These are phyloP conservation scores for Termitomyces sp. DNA, from an alignment of 768 basidiomycete species.

Conservation along the genomic window DNA sequence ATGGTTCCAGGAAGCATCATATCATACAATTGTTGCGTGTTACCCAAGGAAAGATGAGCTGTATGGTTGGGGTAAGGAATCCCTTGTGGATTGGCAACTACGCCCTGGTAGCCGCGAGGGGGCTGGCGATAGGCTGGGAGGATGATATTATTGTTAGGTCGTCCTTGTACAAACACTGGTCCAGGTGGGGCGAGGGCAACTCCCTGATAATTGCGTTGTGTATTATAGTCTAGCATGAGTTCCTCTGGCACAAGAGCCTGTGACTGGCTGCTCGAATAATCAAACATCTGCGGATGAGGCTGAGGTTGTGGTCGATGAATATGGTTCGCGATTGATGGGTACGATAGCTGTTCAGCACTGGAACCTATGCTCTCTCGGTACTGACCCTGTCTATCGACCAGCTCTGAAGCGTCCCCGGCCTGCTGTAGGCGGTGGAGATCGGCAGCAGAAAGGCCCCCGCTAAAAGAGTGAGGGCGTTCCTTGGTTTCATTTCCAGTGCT, in stretches of 20 bases:
- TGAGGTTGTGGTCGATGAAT: slow-evolving; percentile 50
- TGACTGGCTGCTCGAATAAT: slow-evolving; percentile 39
- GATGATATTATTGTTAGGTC: slow-evolving; percentile 43
- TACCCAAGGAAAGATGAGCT: slow-evolving; percentile 67
- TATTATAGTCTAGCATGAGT: slow-evolving; percentile 49
- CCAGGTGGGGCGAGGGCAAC: slow-evolving; percentile 23
- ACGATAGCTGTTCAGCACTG: slow-evolving; percentile 44
- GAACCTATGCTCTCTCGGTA: slow-evolving; percentile 39
- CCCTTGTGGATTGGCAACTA: slow-evolving; percentile 48
- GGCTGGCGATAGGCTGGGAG: slow-evolving; percentile 56
- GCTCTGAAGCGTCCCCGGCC: slow-evolving; percentile 43
- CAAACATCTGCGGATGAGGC: slow-evolving; percentile 42
- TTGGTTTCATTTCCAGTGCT: slow-evolving; percentile 52
- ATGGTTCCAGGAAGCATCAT: slow-evolving; percentile 64
- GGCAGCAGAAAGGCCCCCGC: slow-evolving; percentile 68
- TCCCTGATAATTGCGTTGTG: slow-evolving; percentile 48
- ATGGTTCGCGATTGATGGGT: slow-evolving; percentile 63
- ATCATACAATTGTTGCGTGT: slow-evolving; percentile 74
- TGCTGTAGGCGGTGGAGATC: slow-evolving; percentile 75
- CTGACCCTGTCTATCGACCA: slow-evolving; percentile 37
- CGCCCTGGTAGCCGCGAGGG: slow-evolving; percentile 49
- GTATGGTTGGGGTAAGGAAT: slow-evolving; percentile 53
- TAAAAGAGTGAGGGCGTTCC: slow-evolving; percentile 79
- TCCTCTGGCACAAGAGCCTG: slow-evolving; percentile 34
- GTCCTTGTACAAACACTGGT: slow-evolving; percentile 45